Evolutionary conservation across 108 stramenopile species (phyloP).

Genomic region (Halocafeteria seosinensis): DNA sequence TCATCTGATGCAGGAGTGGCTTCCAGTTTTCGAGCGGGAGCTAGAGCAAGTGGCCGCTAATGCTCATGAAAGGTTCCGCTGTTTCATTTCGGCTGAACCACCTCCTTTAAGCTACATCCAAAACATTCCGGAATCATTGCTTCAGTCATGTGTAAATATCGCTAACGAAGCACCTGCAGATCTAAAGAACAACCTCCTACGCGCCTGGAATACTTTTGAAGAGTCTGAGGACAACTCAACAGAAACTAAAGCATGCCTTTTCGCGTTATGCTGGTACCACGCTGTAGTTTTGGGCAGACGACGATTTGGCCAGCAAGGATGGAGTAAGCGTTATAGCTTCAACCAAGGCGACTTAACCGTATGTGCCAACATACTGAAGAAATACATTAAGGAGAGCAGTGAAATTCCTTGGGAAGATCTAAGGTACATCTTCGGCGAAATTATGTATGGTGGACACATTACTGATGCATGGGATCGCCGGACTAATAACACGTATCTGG

Average conservation of each 20-base stretch:
- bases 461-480: constrained; percentile 62
- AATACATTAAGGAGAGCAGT: constrained; percentile 44
- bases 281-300: constrained; percentile 52
- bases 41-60: constrained; percentile 47
- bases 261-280: constrained; percentile 63
- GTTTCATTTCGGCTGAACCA: constrained; percentile 61
- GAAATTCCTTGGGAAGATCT: constrained; percentile 58
- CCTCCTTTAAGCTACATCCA: constrained; percentile 45
- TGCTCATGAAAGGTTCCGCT: constrained; percentile 51
- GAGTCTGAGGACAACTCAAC: constrained; percentile 33
- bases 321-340: constrained; percentile 52
- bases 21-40: constrained; percentile 49
- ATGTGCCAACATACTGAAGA: constrained; percentile 43
- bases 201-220: constrained; percentile 52
- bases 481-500: constrained; percentile 48
- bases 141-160: constrained; percentile 55
- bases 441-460: constrained; percentile 69
- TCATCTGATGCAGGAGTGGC: constrained; percentile 59
- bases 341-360: constrained; percentile 52
- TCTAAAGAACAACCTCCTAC: constrained; percentile 47
- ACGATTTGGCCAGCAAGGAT: constrained; percentile 58
- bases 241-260: constrained; percentile 52
- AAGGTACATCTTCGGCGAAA: constrained; percentile 62
- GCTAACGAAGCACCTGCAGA: constrained; percentile 60
- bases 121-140: constrained; percentile 58